Percentiles rank a stretch among this genome's conserved stretches.
Evolutionary conservation across 352 stramenopile genomes (phyloP).

Genomic region (Phytophthora cactorum): DNA sequence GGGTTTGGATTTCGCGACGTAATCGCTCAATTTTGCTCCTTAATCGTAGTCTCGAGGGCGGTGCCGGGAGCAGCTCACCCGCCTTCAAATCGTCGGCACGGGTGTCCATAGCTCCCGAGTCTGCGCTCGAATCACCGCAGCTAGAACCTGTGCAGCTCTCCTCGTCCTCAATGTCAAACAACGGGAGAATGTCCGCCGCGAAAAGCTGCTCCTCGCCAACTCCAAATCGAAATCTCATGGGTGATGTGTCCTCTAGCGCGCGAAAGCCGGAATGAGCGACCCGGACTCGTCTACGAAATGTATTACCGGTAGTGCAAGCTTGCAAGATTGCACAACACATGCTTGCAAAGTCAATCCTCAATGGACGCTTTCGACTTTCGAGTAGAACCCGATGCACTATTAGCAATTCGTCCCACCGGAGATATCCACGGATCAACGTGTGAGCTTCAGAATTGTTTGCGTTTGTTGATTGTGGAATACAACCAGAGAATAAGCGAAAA

Average conservation of each 20-base stretch:
- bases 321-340: slow-evolving; percentile 7
- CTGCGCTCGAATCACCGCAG: neutral
- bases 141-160: neutral
- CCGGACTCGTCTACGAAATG: neutral
- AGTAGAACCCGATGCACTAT: neutral
- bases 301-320: neutral
- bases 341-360: slow-evolving; percentile 23
- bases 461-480: neutral
- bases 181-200: slow-evolving; percentile 15
- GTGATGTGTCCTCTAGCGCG: neutral
- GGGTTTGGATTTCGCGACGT: slow-evolving; percentile 17
- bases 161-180: neutral
- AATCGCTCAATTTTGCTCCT: slow-evolving; percentile 16
- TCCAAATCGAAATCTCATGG: slow-evolving; percentile 27
- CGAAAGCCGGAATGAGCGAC: slow-evolving; percentile 13
- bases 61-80: too few relatives aligned
- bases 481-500: too few relatives aligned
- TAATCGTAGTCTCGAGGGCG: neutral
- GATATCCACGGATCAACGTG: slow-evolving; percentile 16
- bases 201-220: slow-evolving; percentile 25
- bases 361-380: slow-evolving; percentile 6
- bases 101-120: neutral
- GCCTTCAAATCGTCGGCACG: neutral
- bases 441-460: neutral
- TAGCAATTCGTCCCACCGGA: neutral